Evolutionary conservation across 345 rosid genomes (phyloP).

Genomic region (Eucalyptus pumila): DNA sequence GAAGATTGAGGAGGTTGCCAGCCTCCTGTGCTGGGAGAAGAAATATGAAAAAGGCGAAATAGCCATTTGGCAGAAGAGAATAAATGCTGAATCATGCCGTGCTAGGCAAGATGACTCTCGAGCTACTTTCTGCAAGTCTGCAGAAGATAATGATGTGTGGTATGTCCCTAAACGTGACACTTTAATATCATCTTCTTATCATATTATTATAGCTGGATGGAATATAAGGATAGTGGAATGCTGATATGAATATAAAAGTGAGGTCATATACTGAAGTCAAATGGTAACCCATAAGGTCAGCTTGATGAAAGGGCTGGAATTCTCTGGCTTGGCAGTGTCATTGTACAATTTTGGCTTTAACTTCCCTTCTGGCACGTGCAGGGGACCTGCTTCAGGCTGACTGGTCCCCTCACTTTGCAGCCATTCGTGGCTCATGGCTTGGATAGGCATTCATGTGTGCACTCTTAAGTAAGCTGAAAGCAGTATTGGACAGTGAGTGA

Average conservation of each 20-base stretch:
- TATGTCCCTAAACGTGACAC: constrained; percentile 1
- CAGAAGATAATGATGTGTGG: constrained; percentile 81
- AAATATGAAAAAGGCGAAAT: constrained; percentile 83
- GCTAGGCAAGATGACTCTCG: constrained; percentile 50
- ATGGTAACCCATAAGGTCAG: background rate
- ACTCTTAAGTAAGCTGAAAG: background rate
- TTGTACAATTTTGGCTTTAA: background rate
- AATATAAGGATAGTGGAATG: background rate
- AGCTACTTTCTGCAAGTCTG: constrained; percentile 61
- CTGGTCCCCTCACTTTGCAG: background rate
- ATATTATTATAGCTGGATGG: background rate
- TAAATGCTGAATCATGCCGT: constrained; percentile 48
- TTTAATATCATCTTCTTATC: background rate
- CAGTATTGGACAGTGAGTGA: background rate
- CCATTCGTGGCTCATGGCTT: background rate
- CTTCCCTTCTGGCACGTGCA: background rate
- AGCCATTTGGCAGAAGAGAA: constrained; percentile 90
- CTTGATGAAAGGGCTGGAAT: background rate
- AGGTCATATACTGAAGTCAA: background rate
- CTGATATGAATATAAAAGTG: background rate
- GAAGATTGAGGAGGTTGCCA: constrained; percentile 79
- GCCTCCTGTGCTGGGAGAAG: constrained; percentile 96
- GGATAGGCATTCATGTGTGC: background rate
- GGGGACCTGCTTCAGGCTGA: background rate
- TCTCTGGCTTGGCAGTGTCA: background rate